Conservation (phyloP, 176 grass and related monocot genomes). For the Rhynchospora breviuscula region DNA sequence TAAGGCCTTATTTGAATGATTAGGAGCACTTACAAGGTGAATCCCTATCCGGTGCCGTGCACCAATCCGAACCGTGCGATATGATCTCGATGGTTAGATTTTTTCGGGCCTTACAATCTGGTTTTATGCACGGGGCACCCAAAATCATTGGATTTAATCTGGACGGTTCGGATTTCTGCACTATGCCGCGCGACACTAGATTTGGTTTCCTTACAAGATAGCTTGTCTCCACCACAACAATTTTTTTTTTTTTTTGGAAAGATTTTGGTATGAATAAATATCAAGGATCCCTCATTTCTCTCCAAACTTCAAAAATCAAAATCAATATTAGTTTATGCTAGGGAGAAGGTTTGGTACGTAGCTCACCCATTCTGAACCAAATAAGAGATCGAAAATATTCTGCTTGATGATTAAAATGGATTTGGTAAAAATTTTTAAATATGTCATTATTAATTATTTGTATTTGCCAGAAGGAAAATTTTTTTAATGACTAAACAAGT, state of each 20-base stretch:
- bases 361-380: neutral
- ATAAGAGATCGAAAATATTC: neutral
- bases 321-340: neutral
- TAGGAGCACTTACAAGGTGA: neutral
- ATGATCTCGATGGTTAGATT: too few species aligned
- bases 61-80: too few species aligned
- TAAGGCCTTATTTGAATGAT: slow-evolving; percentile 15
- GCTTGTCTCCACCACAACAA: neutral
- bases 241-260: neutral
- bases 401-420: neutral
- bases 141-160: too few species aligned
- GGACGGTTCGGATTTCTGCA: too few species aligned
- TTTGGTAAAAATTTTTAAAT: neutral
- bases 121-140: too few species aligned
- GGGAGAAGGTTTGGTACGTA: neutral
- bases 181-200: too few species aligned
- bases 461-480: neutral
- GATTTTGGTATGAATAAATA: neutral
- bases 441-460: neutral
- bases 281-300: neutral
- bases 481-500: neutral
- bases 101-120: too few species aligned
- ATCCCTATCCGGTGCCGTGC: too few species aligned
- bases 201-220: too few species aligned
- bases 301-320: too few species aligned